Evolutionary conservation across 257 asterid species (phyloP), one percentile per base, ranked within the genome.

Genomic region (Leonotis leonurus): DNA sequence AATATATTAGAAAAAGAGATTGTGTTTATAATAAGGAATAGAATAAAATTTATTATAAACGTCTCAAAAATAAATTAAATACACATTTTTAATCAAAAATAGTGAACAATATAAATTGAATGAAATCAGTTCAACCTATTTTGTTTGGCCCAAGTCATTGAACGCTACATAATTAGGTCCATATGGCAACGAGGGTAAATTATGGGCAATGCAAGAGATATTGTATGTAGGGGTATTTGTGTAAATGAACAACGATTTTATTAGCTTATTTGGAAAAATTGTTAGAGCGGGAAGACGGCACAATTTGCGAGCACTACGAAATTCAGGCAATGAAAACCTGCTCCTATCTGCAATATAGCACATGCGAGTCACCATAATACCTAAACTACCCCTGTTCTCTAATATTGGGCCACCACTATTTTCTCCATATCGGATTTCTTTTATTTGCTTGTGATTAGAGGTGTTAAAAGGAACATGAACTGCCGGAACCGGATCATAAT

Each of bases 271-370:
- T 74, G 72, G 67, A 65, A 60, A 53, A 0, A 20, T 30, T 50
- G 40, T 45, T 40, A 18, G 56, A 68, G 85, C 83, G 88, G 89
- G 85, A 72, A 84, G 77, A 50, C 41, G 84, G 77, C 77, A 72
- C 84, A 74, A 69, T 62, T 76, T 73, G 85, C 89, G 77, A 78
- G 77, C 74, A 53, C 27, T 46, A 50, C 50, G 76, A 72, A 70
- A 67, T 69, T 35, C 63, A 76, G 30, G 39, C 76, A 64, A 74
- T 20, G 73, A 83, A 80, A 81, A 85, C 83, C 85, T 80, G 86
- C 71, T 70, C 57, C 53, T 5, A 50, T 67, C 76, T 81, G 80
- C 81, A 22, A 75, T 64, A 52, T 64, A 52, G 41, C 83, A 73
- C 89, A 78, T 81, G 88, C 64, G 76, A 80, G 36, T 29, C 70